Base-by-base conservation (phyloP, 805 yeast species). In the Kuraishia cidri region DNA sequence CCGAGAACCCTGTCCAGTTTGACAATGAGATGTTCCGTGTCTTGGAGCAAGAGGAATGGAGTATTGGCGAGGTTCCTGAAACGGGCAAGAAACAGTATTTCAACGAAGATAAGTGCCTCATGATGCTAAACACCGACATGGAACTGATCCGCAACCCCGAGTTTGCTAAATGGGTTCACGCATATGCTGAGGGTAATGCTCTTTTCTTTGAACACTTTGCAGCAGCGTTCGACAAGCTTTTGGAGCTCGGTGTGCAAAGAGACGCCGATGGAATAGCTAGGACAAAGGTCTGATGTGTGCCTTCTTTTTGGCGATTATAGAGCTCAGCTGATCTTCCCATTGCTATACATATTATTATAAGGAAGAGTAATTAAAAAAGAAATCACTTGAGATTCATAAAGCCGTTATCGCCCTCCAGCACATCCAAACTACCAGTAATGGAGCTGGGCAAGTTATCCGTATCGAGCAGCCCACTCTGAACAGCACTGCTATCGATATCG, bases 91-190 rank as follows among this genome's bases (percentile, higher is more conserved):
- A 41, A 6, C 73, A 68, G 36, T 67, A 49, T 40, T 57, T 43
- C 38, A 60, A 61, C 37, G 33, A 43, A 3, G 60, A 60, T 35
- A 49, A 52, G 16, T 37, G 38, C 2, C 68, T 82, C 43, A 85
- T 86, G 94, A 86, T 86, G 95, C 58, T 86, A 33, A 86, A 84
- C 19, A 76, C 94, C 9, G 95, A 86, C 50, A 66, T 76, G 67
- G 75, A 84, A 11, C 23, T 56, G 31, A 49, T 72, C n/a, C 59
- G 70, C 43, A 88, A 80, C 54, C 66, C 74, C 4, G 60, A 55
- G 31, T 84, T 77, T 53, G 57, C 59, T 38, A 55, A 59, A 35
- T 75, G 79, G 71, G 88, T 79, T 11, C 68, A 75, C 44, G 57
- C 58, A 36, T 86, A 77, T 55, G 88, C 94, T 17, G 60, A 62